phyloP scores from a whole-genome alignment of 495 filamentous ascomycete species.

The Penicillium subrubescens region DNA sequence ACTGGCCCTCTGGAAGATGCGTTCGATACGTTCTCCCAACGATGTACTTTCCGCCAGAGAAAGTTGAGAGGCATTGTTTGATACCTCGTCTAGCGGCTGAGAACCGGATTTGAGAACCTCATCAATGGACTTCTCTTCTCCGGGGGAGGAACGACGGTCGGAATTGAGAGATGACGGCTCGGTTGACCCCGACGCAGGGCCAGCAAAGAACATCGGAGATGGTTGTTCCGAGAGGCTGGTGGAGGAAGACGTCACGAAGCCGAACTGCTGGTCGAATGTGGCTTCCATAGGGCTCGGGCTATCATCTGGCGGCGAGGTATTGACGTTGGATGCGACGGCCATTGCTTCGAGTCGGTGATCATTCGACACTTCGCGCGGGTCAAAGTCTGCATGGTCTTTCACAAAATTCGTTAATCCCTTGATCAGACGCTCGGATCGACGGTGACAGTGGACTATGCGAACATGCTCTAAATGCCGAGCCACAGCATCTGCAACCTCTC shows the following conservation, averaged over 20 bases:
- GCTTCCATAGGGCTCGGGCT: neutral
- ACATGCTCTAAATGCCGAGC: constrained; percentile 37
- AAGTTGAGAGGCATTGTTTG: constrained; percentile 4
- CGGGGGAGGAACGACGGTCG: constrained; percentile 11
- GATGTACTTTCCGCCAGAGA: constrained; percentile 13
- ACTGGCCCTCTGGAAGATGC: constrained; percentile 42
- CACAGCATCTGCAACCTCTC: constrained; percentile 37
- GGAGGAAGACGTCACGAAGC: constrained; percentile 4
- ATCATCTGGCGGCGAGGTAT: neutral
- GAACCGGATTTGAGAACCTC: constrained; percentile 10
- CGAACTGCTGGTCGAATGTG: neutral
- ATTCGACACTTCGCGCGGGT: constrained; percentile 25
- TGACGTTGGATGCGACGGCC: constrained; percentile 1
- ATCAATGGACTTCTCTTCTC: constrained; percentile 14
- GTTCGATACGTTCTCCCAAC: constrained; percentile 16
- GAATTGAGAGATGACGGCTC: constrained; percentile 22
- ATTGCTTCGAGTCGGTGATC: constrained; percentile 12
- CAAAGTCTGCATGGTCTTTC: constrained; percentile 32
- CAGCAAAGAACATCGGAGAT: constrained; percentile 6
- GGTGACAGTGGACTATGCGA: constrained; percentile 29
- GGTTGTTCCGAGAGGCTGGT: constrained; percentile 10
- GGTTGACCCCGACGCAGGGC: constrained; percentile 1
- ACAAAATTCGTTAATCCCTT: constrained; percentile 37
- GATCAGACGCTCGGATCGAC: constrained; percentile 32
- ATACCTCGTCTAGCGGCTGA: neutral